Evolutionary conservation across 176 grass and related monocot genomes (phyloP).

Genomic region (Pontederia crassipes): DNA sequence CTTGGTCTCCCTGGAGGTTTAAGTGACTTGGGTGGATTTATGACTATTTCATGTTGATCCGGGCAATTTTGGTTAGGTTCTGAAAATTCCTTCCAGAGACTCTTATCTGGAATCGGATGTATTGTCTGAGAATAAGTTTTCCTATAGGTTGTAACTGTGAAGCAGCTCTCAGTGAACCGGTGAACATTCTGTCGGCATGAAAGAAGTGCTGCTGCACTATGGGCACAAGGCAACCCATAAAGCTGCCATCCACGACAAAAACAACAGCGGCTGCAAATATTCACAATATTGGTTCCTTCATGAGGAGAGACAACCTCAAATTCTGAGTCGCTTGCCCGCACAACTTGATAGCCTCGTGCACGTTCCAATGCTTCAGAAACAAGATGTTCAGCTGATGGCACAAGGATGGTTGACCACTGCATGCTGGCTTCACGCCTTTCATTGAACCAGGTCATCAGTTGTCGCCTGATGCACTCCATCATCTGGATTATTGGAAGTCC

Average conservation of each 20-base stretch:
- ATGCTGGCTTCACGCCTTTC: slow-evolving; percentile 84
- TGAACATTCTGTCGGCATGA: slow-evolving; percentile 95
- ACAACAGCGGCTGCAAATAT: slow-evolving; percentile 88
- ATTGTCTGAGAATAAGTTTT: slow-evolving; percentile 95
- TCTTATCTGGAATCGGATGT: slow-evolving; percentile 90
- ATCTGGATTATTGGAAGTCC: slow-evolving; percentile 87
- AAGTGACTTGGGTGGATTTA: slow-evolving; percentile 74
- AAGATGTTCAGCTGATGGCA: slow-evolving; percentile 50
- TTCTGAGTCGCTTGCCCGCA: slow-evolving; percentile 74
- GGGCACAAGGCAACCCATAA: slow-evolving; percentile 75
- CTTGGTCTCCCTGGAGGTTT: slow-evolving; percentile 58
- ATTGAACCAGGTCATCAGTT: slow-evolving; percentile 97
- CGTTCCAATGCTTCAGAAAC: slow-evolving; percentile 86
- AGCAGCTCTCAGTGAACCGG: slow-evolving; percentile 88
- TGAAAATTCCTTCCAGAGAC: slow-evolving; percentile 47
- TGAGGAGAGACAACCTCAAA: slow-evolving; percentile 84
- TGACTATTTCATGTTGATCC: slow-evolving; percentile 31
- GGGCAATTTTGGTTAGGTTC: slow-evolving; percentile 31
- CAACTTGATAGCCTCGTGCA: slow-evolving; percentile 74
- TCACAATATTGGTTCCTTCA: slow-evolving; percentile 75
- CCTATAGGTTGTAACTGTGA: slow-evolving; percentile 75
- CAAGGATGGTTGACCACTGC: slow-evolving; percentile 78
- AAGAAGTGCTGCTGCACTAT: slow-evolving; percentile 78
- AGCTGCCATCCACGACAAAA: slow-evolving; percentile 91
- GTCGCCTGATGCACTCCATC: slow-evolving; percentile 83